Percentiles rank a stretch among this genome's conserved stretches.
These are phyloP conservation scores for Chaetomiaceae sp. DNA, from an alignment of 2,329 filamentous ascomycete genomes.

Conservation along the genomic window DNA sequence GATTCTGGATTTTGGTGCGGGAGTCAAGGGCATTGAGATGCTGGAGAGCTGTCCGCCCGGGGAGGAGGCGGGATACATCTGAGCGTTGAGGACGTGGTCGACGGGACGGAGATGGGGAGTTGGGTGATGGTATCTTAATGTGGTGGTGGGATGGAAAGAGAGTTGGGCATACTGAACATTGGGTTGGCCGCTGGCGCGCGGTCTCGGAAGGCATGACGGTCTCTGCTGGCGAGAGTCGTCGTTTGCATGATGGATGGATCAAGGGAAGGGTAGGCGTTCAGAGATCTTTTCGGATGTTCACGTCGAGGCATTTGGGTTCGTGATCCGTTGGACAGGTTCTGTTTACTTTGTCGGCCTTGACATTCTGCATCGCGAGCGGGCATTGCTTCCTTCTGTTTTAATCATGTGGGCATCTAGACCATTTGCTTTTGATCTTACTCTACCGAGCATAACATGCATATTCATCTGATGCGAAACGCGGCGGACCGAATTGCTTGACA, in stretches of 20 bases:
- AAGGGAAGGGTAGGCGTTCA: neutral
- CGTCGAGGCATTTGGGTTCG: neutral
- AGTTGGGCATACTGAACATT: too few species aligned
- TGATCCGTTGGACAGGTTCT: neutral
- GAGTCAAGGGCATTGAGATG: constrained; percentile 51
- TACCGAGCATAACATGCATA: too few species aligned
- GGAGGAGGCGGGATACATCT: constrained; percentile 9
- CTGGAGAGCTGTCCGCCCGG: constrained; percentile 41
- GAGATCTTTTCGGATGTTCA: too few species aligned
- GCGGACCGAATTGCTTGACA: too few species aligned
- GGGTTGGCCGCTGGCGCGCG: too few species aligned
- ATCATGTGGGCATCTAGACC: neutral
- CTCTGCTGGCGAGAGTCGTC: neutral
- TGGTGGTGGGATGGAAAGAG: too few species aligned
- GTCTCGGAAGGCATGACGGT: neutral
- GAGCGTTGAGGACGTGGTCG: neutral
- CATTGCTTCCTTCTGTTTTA: neutral
- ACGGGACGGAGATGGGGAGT: too few species aligned
- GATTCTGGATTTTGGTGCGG: constrained; percentile 82
- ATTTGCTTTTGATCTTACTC: neutral
- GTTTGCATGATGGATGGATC: neutral
- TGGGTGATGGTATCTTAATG: constrained; percentile 1
- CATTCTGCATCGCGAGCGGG: constrained; percentile 12
- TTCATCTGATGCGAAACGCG: too few species aligned
- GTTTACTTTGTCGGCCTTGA: neutral